Evolutionary conservation across 2,329 filamentous ascomycete species (phyloP), one percentile per base, ranked within the genome.

Genomic region (Aspergillus fijiensis): DNA sequence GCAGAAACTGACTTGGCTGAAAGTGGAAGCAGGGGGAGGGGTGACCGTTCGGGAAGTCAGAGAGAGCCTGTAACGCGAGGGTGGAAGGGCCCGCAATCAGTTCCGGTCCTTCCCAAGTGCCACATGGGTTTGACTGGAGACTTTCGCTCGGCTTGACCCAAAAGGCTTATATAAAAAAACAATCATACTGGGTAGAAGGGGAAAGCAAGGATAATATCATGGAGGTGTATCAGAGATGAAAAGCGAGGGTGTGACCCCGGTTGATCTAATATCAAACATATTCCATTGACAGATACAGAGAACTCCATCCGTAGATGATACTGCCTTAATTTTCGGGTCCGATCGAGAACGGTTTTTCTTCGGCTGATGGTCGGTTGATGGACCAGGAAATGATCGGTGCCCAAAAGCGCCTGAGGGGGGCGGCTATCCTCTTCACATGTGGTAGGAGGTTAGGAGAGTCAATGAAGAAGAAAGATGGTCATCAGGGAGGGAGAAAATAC

Each of bases 351-450:
- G 60, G 52, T 54, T 23, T 54, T 58, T 53, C 57, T 47, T 58
- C 55, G 58, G 59, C 39, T 33, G 35, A 25, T 35, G 49, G 19
- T 45, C n/a, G 45, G 21, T 54, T 33, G 57, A 23, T 51, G 49
- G 55, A 56, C 60, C 58, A 56, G 45, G 51, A 51, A 56, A 25
- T 58, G 55, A 57, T 65, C 58, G 61, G 49, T 67, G 59, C 65
- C 64, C 64, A 66, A 66, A 55, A 51, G 54, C 19, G 25, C 21
- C 14, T 50, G 39, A 5, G 39, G 16, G 4, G n/a, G 16, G 4
- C 7, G 16, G 6, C 39, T 45, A 45, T 45, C 7, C 14, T 16
- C 19, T n/a, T 16, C 14, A 45, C 39, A n/a, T 45, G 39, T 7
- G 39, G 39, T 6, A 45, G 16, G 16, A 19, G 39, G 3, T 19